phyloP scores from a whole-genome alignment of 176 grass and related monocot species.

The Eleusine coracana region DNA sequence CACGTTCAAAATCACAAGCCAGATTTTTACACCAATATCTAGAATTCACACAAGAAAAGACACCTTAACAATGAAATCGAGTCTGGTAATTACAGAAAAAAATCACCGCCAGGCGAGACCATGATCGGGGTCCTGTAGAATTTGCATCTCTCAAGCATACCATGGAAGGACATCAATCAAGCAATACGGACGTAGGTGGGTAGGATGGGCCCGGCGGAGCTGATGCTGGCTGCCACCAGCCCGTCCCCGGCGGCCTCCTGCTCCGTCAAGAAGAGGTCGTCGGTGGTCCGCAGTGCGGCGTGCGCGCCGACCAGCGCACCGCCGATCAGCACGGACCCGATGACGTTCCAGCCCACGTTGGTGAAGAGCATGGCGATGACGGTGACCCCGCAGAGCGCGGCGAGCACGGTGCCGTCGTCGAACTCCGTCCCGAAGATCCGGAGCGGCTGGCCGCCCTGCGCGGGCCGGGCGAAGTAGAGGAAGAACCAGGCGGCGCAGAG shows the following conservation, averaged over 20 bases:
- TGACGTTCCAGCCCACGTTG: conserved; percentile 72
- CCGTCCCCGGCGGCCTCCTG: conserved; percentile 73
- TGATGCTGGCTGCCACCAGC: conserved; percentile 49
- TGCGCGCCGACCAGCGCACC: conserved; percentile 55
- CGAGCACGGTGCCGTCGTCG: conserved; percentile 88
- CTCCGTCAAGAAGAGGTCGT: conserved; percentile 87
- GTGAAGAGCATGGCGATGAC: conserved; percentile 84
- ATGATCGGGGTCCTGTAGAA: background rate
- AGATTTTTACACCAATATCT: conserved; percentile 12
- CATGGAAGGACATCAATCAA: conserved; percentile 23
- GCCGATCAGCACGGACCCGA: conserved; percentile 60
- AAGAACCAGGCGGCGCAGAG: conserved; percentile 88
- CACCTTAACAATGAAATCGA: conserved; percentile 7
- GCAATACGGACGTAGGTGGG: conserved; percentile 61
- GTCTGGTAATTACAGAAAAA: conserved; percentile 31
- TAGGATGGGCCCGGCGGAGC: conserved; percentile 38
- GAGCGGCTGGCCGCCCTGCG: conserved; percentile 48
- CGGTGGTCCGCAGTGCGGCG: conserved; percentile 67
- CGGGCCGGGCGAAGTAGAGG: conserved; percentile 78
- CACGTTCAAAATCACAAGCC: conserved; percentile 4
- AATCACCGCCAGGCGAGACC: background rate
- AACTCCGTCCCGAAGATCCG: conserved; percentile 59
- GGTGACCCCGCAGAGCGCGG: conserved; percentile 67
- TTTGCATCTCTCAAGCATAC: background rate
- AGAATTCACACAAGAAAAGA: background rate